Base-by-base conservation (phyloP, 768 basidiomycete species). In the Leccinellum luteum region DNA sequence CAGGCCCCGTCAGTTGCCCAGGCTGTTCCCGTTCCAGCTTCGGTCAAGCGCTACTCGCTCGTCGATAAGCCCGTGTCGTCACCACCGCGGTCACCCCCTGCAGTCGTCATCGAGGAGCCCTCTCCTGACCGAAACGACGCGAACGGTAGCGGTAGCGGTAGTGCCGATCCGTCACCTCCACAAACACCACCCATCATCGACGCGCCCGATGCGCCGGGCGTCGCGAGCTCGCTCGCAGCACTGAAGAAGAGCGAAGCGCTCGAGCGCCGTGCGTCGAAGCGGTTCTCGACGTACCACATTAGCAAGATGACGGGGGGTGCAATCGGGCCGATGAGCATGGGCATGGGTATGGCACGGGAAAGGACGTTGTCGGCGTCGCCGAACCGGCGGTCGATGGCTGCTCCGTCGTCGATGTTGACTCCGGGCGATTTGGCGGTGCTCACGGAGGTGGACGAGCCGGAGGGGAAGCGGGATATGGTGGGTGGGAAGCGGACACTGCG, bases 231-330 rank as follows among this genome's bases (percentile, higher is more conserved):
- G 6, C 81, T 98, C 10, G 93, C 92, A 7, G 94, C 94, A 8
- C 79, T 99, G 48, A 89, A 95, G 73, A 86, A 89, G 65, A 86
- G 84, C 51, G 94, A 95, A 63, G 81, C 85, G 1, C 81, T 98
- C 38, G 92, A 94, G 65, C 85, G 96, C 21, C 81, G 96, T 48
- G 96, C 96, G 17, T 94, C 92, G 21, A 98, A 98, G 69, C 90
- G 97, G 0, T 98, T 94, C 75, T 97, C 94, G 44, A 87, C 87
- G 2, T 98, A 96, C 70, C 92, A 94, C 61, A 90, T 98, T 65
- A 86, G 89, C 48, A 95, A 95, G 75, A 95, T 98, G 88, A 87
- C 92, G 3, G 85, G 87, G 15, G 76, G 72, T 25, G 56, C 52
- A 32, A 41, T 41, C 38, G 38, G 38, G n/a, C 38, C 38, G 4